A percentile compares a stretch with the other conserved stretches of the same genome.
Conservation (phyloP, 148 eudicot species). For the Camellia granthamiana region DNA sequence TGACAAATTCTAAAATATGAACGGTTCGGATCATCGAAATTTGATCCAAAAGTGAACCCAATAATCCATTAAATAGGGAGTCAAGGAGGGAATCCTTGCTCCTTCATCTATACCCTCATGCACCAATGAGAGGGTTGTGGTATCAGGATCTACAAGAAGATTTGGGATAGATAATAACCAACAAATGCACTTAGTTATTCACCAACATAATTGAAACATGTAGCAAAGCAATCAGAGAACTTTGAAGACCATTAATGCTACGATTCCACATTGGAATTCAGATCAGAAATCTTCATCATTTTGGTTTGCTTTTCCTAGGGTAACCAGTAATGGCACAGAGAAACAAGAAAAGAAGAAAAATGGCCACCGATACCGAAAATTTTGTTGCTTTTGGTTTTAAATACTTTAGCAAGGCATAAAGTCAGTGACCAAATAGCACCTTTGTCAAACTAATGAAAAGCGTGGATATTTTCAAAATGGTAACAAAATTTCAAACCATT, state of each 20-base stretch:
- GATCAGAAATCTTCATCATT: conserved; percentile 11
- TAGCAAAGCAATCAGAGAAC: conserved; percentile 10
- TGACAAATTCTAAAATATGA: too few species aligned
- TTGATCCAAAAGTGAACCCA: too few species aligned
- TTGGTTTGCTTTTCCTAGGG: not conserved
- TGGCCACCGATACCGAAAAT: not conserved
- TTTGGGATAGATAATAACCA: not conserved
- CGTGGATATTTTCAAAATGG: not conserved
- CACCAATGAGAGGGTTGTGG: not conserved
- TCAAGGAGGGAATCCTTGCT: too few species aligned
- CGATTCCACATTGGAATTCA: not conserved
- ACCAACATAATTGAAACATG: not conserved
- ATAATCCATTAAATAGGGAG: too few species aligned
- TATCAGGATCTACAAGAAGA: not conserved
- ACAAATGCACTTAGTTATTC: not conserved
- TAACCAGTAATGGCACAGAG: not conserved
- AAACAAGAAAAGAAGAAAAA: not conserved
- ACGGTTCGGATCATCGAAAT: too few species aligned
- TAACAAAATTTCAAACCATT: not conserved
- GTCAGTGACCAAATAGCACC: not conserved
- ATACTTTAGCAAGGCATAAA: not conserved
- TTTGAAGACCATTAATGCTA: not conserved
- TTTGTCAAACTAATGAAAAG: too few species aligned
- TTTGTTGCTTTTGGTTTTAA: not conserved
- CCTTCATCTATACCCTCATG: not conserved